A percentile compares a stretch with the other conserved stretches of the same genome.
Conservation (phyloP, 768 basidiomycete genomes). For the Psilocybe subaeruginosa region DNA sequence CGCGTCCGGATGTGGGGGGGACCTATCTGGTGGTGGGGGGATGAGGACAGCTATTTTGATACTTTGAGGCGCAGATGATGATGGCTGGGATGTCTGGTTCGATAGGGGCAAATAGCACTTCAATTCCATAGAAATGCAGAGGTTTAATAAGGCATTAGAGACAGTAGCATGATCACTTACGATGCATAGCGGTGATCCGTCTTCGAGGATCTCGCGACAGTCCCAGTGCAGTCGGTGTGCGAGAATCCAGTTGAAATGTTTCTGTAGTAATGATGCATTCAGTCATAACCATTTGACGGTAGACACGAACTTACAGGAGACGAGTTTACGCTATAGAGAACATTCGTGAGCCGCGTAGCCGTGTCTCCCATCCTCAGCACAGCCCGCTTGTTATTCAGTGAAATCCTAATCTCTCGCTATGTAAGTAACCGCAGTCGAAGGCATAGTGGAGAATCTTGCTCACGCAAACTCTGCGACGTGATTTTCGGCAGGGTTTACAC, state of each 20-base stretch:
- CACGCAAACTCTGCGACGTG: conserved; percentile 38
- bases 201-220: conserved; percentile 43
- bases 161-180: conserved; percentile 28
- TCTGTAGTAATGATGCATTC: conserved; percentile 21
- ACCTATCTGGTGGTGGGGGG: conserved; percentile 47
- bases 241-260: conserved; percentile 45
- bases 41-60: conserved; percentile 48
- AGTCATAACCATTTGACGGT: background rate
- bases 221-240: conserved; percentile 47
- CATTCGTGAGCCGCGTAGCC: conserved; percentile 40
- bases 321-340: conserved; percentile 35
- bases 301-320: conserved; percentile 28
- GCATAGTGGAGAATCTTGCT: conserved; percentile 20
- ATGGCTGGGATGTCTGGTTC: background rate
- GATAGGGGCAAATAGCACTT: conserved; percentile 12
- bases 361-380: conserved; percentile 43
- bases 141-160: background rate
- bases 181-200: conserved; percentile 51
- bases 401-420: conserved; percentile 30
- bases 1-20: conserved; percentile 49
- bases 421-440: conserved; percentile 8
- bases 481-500: conserved; percentile 23
- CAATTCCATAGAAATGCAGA: background rate
- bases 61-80: conserved; percentile 22
- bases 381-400: conserved; percentile 43